Evolutionary conservation across 2,329 filamentous ascomycete species (phyloP), one percentile per base, ranked within the genome.

Genomic region (Beauveria asiatica): DNA sequence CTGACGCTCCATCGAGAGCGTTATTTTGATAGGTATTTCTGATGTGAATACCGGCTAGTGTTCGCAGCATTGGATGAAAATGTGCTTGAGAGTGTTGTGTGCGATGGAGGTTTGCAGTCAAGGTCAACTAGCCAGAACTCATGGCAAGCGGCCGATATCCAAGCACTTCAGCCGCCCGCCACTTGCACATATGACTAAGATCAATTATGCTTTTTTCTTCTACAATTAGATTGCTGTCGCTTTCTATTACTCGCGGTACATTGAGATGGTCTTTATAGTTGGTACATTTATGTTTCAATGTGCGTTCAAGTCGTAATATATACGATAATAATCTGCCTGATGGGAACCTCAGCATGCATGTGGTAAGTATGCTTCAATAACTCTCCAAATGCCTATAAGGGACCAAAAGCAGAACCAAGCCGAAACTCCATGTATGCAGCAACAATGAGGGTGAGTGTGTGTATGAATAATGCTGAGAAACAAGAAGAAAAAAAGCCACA

Each of bases 1-100:
- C 21, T 71, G 69, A 10, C 69, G 66, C 57, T 74, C 65, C 70
- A 74, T 74, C 1, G 33, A 41, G 11, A 51, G 17, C 6, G 13
- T 49, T n/a, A 37, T 30, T 5, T 11, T 2, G 37, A 19, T 8
- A 16, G 5, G n/a, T 30, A 5, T 19, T 42, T 41, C 21, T 27
- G 19, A 50, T 8, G 5, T 1, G 5, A 5, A 16, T n/a, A 8
- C 21, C 9, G 10, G 33, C 27, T 8, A 50, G 19, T 41, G 45
- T 23, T 21, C 45, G 48, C 5, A 42, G 33, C 39, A 59, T 51
- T 11, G 21, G 27, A 30, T 48, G n/a, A 17, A 17, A 13, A 17
- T 46, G 16, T 37, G 4, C 17, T 56, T 2, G 21, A 45, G 13
- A 23, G 44, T 50, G 13, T 42, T 37, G 37, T 48, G 33, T 17